Evolutionary conservation across 1,284 basidiomycete genomes (phyloP), one percentile per base, ranked within the genome.

Genomic region (Ganoderma lingzhi): DNA sequence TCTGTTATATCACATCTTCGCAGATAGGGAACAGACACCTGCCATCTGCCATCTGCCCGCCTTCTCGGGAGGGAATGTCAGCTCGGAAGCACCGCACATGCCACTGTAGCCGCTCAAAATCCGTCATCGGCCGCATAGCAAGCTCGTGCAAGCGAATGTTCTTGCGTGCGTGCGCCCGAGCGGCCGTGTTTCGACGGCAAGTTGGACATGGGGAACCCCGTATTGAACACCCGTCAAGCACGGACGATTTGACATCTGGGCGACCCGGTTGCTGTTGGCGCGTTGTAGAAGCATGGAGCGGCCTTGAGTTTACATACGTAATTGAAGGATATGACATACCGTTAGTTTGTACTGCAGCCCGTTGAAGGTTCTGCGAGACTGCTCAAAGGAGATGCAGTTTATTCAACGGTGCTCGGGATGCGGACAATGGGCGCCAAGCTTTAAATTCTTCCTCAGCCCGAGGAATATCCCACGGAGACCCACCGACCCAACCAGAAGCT

Each of bases 51-150:
- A 23, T n/a, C 45, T 68, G 66, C 63, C 68, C 62, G 66, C 62
- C 51, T 65, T 55, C 61, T 70, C 71, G 68, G 71, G 55, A 56
- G 35, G 30, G 68, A 51, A 55, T 72, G 71, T 72, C 71, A 72
- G 66, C 66, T 19, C 63, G 67, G 65, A 69, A 42, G 62, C 62
- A 65, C 62, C 28, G 30, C 39, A 63, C n/a, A 58, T 39, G 63
- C 58, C 66, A 63, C 28, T 61, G 35, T 53, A 14, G 42, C 66
- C 51, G 59, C 42, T n/a, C 51, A 37, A 56, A 45, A 41, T 32
- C 12, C 5, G 6, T 60, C 35, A 44, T 48, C 28, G 28, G 32
- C 32, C n/a, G 44, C 37, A 35, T n/a, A 61, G n/a, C 65, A 30
- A 39, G 19, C 23, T 39, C 17, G 19, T 17, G 19, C 8, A 12